Conservation (phyloP, 2,329 filamentous ascomycete genomes). For the Drechslerella coelobrocha region DNA sequence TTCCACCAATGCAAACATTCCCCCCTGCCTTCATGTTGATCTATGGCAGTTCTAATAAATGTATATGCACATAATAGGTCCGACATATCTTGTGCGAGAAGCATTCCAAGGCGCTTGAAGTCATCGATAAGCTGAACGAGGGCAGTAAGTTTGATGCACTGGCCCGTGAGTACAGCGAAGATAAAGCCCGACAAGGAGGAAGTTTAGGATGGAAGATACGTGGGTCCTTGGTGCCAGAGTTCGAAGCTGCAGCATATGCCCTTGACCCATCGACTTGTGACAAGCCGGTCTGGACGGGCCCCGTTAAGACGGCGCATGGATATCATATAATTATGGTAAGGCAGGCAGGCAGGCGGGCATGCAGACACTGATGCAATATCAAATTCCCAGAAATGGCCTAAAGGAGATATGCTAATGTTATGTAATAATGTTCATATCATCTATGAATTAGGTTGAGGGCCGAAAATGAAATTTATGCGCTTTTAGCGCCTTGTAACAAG, state of each 20-base stretch:
- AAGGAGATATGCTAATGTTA: constrained; percentile 2
- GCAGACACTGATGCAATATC: constrained; percentile 13
- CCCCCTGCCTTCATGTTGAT: not conserved
- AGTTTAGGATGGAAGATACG: constrained; percentile 54
- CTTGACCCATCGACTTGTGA: constrained; percentile 53
- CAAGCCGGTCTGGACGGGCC: constrained; percentile 53
- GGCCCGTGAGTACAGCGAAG: constrained; percentile 54
- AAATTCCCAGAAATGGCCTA: not conserved
- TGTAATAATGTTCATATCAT: constrained; percentile 11
- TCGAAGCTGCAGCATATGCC: constrained; percentile 54
- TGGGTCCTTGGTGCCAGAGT: constrained; percentile 53
- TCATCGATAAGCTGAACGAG: constrained; percentile 52
- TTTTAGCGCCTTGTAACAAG: not conserved
- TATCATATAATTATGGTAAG: constrained; percentile 51
- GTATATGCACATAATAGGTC: constrained; percentile 13
- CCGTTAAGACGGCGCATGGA: constrained; percentile 54
- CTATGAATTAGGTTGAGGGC: constrained; percentile 40
- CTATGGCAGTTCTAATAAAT: not conserved
- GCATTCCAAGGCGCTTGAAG: constrained; percentile 52
- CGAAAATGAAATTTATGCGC: constrained; percentile 32
- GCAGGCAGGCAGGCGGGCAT: not conserved
- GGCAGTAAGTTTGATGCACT: constrained; percentile 54
- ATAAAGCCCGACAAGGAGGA: constrained; percentile 54
- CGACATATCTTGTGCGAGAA: constrained; percentile 55
- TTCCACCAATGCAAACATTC: constrained; percentile 4